Base-by-base conservation (phyloP, 371 early-diverging fungal genomes). In the Apophysomyces elegans region DNA sequence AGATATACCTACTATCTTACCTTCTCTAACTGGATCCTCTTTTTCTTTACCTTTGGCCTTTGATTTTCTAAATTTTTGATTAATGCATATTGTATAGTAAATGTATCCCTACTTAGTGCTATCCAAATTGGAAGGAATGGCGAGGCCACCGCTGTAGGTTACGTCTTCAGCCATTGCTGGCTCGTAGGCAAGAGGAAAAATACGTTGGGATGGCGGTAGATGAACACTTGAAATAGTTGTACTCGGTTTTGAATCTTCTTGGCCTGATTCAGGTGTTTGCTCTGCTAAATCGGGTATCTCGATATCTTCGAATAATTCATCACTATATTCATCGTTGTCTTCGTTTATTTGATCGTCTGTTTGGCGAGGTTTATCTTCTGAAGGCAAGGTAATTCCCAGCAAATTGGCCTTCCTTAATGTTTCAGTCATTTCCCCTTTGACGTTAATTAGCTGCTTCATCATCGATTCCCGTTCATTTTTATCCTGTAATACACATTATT, bases 241-340 rank as follows among this genome's bases (percentile, higher is more conserved):
- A 36, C 13, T 36, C 16, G 7, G 12, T 14, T 14, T 37, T 11
- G 58, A 11, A 6, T 35, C 32, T 0, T 14, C 14, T 16, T 39
- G 41, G n/a, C 5, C 6, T 21, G 21, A 44, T 7, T 56, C n/a
- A 14, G 63, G 54, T 1, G 46, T 16, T 6, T 41, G 37, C 38
- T 37, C 21, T 38, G 43, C 35, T 16, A 60, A 57, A 45, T 39
- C 26, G 18, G 73, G 66, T 7, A 86, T 54, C 2, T 84, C 78
- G 1, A 89, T 78, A 16, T 86, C 85, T 65, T 88, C 90, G 72
- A 89, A 87, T 0, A 79, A 64, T 18, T 85, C 84, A 36, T 85
- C 78, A 26, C 61, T 67, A 59, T 70, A 76, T 8, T 86, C 86
- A n/a, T 84, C 85, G 37, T 86, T 81, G 7, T 80, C 82, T 1